These are phyloP conservation scores for Epichloe bromicola DNA, from an alignment of 2,329 filamentous ascomycete genomes.

Conservation along the genomic window DNA sequence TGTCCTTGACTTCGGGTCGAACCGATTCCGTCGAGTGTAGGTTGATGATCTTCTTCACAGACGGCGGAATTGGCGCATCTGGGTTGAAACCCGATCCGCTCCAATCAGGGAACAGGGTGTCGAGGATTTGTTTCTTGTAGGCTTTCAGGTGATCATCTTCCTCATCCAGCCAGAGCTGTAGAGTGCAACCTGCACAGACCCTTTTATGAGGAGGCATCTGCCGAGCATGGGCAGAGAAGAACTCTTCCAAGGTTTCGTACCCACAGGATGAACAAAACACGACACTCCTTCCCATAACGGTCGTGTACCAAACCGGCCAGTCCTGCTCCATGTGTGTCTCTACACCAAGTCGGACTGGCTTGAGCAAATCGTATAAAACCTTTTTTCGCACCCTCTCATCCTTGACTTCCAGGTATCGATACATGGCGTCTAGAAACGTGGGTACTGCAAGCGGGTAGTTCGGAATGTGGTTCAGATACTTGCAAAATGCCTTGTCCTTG, in stretches of 20 bases:
- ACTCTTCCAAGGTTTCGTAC: slow-evolving; percentile 18
- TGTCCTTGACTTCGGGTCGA: slow-evolving; percentile 2
- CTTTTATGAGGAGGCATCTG: slow-evolving; percentile 6
- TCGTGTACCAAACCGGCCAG: slow-evolving; percentile 13
- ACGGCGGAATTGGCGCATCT: slow-evolving; percentile 17
- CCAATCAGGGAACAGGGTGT: slow-evolving; percentile 16
- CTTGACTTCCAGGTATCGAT: slow-evolving; percentile 11
- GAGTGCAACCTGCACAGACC: slow-evolving; percentile 18
- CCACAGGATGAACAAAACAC: slow-evolving; percentile 23
- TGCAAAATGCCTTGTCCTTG: slow-evolving; percentile 16
- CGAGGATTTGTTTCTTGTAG: slow-evolving; percentile 9
- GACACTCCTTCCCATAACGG: slow-evolving; percentile 12
- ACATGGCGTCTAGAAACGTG: slow-evolving; percentile 20
- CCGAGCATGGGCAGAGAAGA: slow-evolving; percentile 12
- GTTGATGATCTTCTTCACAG: slow-evolving; percentile 10
- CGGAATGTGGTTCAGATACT: slow-evolving; percentile 18
- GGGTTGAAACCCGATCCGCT: slow-evolving; percentile 14
- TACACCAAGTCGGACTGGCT: slow-evolving; percentile 17
- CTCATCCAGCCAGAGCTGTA: slow-evolving; percentile 17
- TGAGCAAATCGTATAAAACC: slow-evolving; percentile 20
- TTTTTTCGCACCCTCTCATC: slow-evolving; percentile 7
- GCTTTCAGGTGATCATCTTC: slow-evolving; percentile 17
- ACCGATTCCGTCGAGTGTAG: slow-evolving; percentile 9
- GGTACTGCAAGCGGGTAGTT: slow-evolving; percentile 16
- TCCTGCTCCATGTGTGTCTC: slow-evolving; percentile 10